Percentiles rank a stretch among this genome's conserved stretches.
Evolutionary conservation across 805 yeast genomes (phyloP).

Genomic region (Starmerella riodocensis): DNA sequence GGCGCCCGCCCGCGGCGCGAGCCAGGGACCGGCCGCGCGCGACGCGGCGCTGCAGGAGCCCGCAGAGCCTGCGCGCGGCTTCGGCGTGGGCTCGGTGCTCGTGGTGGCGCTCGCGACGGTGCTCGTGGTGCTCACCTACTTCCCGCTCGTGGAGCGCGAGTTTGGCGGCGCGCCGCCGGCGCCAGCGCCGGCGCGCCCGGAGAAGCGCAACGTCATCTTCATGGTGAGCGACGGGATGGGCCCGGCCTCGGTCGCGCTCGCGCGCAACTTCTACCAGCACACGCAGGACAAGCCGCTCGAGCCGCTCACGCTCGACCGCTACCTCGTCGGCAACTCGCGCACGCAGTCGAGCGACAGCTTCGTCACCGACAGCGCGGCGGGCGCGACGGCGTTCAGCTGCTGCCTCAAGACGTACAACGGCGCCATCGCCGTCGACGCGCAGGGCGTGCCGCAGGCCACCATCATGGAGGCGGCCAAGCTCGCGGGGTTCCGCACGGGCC

Average conservation of each 20-base stretch:
- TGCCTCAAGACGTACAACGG: slow-evolving; percentile 76
- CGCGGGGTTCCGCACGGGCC: slow-evolving; percentile 69
- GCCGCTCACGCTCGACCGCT: slow-evolving; percentile 51
- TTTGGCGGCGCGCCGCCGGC: background rate
- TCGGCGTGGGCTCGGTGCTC: background rate
- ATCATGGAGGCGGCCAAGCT: slow-evolving; percentile 75
- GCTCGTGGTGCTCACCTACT: background rate
- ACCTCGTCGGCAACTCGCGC: slow-evolving; percentile 69
- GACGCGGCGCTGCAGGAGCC: background rate
- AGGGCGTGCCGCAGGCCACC: slow-evolving; percentile 69
- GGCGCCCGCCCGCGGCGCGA: no score
- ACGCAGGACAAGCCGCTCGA: slow-evolving; percentile 36
- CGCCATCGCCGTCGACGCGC: slow-evolving; percentile 74
- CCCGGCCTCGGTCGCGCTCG: slow-evolving; percentile 68
- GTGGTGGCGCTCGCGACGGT: background rate
- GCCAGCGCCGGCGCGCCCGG: background rate
- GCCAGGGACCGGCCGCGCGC: background rate
- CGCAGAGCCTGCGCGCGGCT: background rate
- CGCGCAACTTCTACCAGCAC: slow-evolving; percentile 61
- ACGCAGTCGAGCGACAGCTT: slow-evolving; percentile 66
- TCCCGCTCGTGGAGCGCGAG: background rate
- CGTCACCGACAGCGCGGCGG: slow-evolving; percentile 93
- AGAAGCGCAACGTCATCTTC: slow-evolving; percentile 55
- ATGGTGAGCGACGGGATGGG: slow-evolving; percentile 96
- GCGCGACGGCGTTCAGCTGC: slow-evolving; percentile 88